phyloP scores from a whole-genome alignment of 2,329 filamentous ascomycete genomes.

The Zasmidium citrigriseum region DNA sequence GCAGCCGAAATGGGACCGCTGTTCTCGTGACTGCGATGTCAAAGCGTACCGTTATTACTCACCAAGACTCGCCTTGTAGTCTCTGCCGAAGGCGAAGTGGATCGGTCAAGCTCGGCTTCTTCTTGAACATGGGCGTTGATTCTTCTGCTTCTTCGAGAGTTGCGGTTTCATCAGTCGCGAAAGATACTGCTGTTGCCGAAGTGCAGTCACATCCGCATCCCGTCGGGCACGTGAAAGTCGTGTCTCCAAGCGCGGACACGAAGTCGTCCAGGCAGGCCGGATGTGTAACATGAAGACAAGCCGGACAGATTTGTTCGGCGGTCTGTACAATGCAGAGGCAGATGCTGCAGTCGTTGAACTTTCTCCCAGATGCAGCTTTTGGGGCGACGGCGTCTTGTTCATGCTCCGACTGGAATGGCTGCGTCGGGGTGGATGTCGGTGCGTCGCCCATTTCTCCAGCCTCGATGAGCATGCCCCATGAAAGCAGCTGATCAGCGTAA shows the following conservation, averaged over 20 bases:
- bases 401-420: not conserved
- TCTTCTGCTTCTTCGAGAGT: not conserved
- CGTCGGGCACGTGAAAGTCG: slow-evolving; percentile 29
- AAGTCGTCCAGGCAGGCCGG: slow-evolving; percentile 25
- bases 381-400: not conserved
- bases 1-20: too few species aligned
- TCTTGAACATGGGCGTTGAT: slow-evolving; percentile 10
- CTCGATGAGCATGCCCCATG: slow-evolving; percentile 58
- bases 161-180: slow-evolving; percentile 8
- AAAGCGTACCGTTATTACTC: too few species aligned
- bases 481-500: slow-evolving; percentile 61
- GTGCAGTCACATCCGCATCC: slow-evolving; percentile 35
- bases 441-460: slow-evolving; percentile 56
- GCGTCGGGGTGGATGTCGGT: not conserved
- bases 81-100: slow-evolving; percentile 24
- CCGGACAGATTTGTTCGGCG: slow-evolving; percentile 32
- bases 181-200: slow-evolving; percentile 10
- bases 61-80: slow-evolving; percentile 22
- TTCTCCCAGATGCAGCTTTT: slow-evolving; percentile 4
- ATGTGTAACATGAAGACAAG: slow-evolving; percentile 33
- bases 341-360: slow-evolving; percentile 26
- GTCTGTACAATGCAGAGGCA: slow-evolving; percentile 29
- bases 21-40: too few species aligned
- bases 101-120: slow-evolving; percentile 30
- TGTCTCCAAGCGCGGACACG: slow-evolving; percentile 13